Evolutionary conservation across 164 flowering plant species (phyloP), one percentile per base, ranked within the genome.

Genomic region (Nelumbo lutea): DNA sequence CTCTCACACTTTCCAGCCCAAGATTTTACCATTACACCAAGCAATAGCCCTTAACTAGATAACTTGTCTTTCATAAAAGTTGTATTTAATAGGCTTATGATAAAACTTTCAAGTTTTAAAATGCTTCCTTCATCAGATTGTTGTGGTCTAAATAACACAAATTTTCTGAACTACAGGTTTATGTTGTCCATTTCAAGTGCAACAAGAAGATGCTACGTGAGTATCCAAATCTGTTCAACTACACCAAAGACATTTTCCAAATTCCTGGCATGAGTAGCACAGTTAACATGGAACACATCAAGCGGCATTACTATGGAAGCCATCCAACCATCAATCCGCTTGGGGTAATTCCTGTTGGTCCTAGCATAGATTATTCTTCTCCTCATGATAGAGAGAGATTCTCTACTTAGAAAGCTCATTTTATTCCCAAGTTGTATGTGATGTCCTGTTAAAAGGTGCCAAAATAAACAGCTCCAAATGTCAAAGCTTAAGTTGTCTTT

Each of bases 151-250:
- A 3, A 11, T 44, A 39, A 61, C 50, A 39, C 8, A 40, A 10
- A 38, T 71, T 66, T 70, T 10, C 41, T 62, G 46, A 67, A 43
- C 39, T 67, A 10, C 84, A 94, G 97, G 97, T 94, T 59, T 94
- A 94, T 80, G 91, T 83, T 0, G 97, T 94, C 73, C 96, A 94
- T 71, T 94, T 94, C 88, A 94, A 94, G 82, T 94, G 98, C 86
- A 91, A 91, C 80, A 94, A 90, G 81, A 91, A 86, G 78, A 77
- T 88, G 41, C 76, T 94, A 0, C 81, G 87, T 2, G 98, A 94
- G 77, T 91, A 88, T 78, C 90, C 88, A 4, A 88, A 94, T 74
- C 70, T 94, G 69, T 90, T 91, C 88, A 90, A 91, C 62, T 88
- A 91, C 84, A 87, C 89, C 1, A 94, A 90, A 79, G 96, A 94